Conservation (phyloP, 148 eudicot genomes). For the Fagopyrum esculentum region DNA sequence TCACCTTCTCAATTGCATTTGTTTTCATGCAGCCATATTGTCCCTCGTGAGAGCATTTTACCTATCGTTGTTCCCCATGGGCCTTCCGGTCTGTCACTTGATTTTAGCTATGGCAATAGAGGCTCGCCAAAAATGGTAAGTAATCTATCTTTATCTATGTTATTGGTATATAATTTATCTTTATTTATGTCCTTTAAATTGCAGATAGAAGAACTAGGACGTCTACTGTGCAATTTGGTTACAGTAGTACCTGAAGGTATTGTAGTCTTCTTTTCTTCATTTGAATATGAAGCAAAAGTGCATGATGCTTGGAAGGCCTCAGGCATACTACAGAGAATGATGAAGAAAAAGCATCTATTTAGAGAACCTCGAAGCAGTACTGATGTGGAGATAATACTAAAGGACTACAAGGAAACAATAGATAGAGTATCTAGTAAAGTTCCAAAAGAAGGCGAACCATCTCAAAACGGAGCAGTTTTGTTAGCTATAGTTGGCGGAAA, state of each 20-base stretch:
- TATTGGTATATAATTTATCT: background rate
- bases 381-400: conserved; percentile 61
- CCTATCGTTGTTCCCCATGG: conserved; percentile 77
- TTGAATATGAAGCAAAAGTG: conserved; percentile 72
- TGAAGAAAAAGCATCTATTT: conserved; percentile 62
- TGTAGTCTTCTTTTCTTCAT: conserved; percentile 86
- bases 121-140: conserved; percentile 60
- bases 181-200: conserved; percentile 18
- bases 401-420: conserved; percentile 70
- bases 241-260: conserved; percentile 80
- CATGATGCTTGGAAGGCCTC: conserved; percentile 78
- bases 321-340: conserved; percentile 67
- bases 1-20: conserved; percentile 51
- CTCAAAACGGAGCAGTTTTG: conserved; percentile 69
- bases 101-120: conserved; percentile 79
- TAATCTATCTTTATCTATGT: conserved; percentile 1
- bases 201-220: conserved; percentile 90
- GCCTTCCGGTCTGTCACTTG: conserved; percentile 76
- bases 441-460: conserved; percentile 20
- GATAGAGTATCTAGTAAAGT: conserved; percentile 24
- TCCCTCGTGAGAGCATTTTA: conserved; percentile 77
- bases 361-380: conserved; percentile 84
- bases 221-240: conserved; percentile 69
- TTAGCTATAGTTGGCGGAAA: conserved; percentile 96
- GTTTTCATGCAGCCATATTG: conserved; percentile 91